Base-by-base conservation (phyloP, 495 filamentous ascomycete species). In the Pseudomonodictys pantanalensis region DNA sequence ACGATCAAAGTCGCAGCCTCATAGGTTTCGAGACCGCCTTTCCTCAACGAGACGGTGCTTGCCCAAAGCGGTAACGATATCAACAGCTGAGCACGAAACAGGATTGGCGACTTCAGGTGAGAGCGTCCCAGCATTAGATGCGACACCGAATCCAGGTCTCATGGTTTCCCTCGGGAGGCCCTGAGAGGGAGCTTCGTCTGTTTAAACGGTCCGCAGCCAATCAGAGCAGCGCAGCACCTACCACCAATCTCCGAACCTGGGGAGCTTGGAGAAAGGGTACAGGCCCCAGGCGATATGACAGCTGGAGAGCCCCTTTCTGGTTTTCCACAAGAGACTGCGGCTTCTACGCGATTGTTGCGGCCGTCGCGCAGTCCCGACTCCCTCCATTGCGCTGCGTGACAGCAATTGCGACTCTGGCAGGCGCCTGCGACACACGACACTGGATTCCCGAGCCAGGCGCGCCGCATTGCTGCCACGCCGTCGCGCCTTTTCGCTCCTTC, bases 141-240 rank as follows among this genome's bases (percentile, higher is more conserved):
- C 20, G 38, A 18, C 7, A 43, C 42, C 32, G 53, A 26, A 48
- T 24, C 44, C 28, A 55, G 11, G 28, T 41, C 11, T 44, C 24
- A 2, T 17, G 41, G 45, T 25, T 33, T 25, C 18, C 33, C 26
- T 29, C 12, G 24, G 32, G 3, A 12, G 24, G 53, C 58, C 60
- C 47, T 47, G 60, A 52, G 60, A 64, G 28, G 48, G 53, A 54
- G 60, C 60, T 53, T 53, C 43, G 60, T 48, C 28, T 52, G n/a
- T n/a, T n/a, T 43, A 43, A 23, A 25, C 20, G 3, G 28, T 20
- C 23, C 2, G 18, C 1, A 35, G 46, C 60, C 60, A 63, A 63
- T 63, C 53, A 63, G 18, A 22, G 22, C 12, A 32, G 2, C 32
- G 18, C 39, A 51, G 48, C 25, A n/a, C 22, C 38, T n/a, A 33